These are phyloP conservation scores for Pseudocercospora ulei DNA, from an alignment of 2,329 filamentous ascomycete genomes.

Conservation along the genomic window DNA sequence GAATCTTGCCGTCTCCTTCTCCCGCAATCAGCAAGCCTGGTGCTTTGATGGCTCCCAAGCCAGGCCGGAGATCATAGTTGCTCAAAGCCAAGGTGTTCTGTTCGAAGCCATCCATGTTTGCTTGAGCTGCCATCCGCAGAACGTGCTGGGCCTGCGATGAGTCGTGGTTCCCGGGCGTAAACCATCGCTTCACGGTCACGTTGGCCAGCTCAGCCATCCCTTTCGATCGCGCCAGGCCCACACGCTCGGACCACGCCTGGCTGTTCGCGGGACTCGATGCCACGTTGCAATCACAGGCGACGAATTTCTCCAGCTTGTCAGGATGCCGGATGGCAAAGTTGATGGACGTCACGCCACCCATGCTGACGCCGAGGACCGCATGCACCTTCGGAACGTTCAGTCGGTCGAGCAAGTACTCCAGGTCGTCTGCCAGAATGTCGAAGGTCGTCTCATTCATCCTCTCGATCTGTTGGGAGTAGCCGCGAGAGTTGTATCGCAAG, in stretches of 20 bases:
- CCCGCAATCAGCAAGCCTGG: constrained; percentile 63
- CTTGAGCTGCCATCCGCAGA: constrained; percentile 57
- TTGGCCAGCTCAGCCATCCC: constrained; percentile 50
- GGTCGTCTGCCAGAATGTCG: constrained; percentile 58
- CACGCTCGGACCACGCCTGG: constrained; percentile 68
- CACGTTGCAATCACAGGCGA: constrained; percentile 71
- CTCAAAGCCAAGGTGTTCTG: constrained; percentile 61
- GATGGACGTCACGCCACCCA: constrained; percentile 70
- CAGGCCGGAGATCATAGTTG: constrained; percentile 56
- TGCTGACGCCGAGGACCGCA: constrained; percentile 63
- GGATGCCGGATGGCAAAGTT: constrained; percentile 62
- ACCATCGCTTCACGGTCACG: constrained; percentile 67
- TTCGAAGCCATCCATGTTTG: constrained; percentile 60
- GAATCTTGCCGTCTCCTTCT: constrained; percentile 62
- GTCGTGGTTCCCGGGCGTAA: constrained; percentile 53
- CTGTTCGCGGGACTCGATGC: constrained; percentile 63
- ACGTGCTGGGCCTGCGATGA: constrained; percentile 50
- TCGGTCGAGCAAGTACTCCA: constrained; percentile 56
- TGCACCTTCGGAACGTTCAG: constrained; percentile 59
- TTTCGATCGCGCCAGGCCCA: constrained; percentile 47
- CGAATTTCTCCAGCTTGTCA: constrained; percentile 49
- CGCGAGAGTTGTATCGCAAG: constrained; percentile 67
- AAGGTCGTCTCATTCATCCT: constrained; percentile 44
- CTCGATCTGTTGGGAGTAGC: constrained; percentile 45
- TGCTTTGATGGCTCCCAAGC: constrained; percentile 47